phyloP scores from a whole-genome alignment of 106 monocot genomes.

The Ottelia alismoides region DNA sequence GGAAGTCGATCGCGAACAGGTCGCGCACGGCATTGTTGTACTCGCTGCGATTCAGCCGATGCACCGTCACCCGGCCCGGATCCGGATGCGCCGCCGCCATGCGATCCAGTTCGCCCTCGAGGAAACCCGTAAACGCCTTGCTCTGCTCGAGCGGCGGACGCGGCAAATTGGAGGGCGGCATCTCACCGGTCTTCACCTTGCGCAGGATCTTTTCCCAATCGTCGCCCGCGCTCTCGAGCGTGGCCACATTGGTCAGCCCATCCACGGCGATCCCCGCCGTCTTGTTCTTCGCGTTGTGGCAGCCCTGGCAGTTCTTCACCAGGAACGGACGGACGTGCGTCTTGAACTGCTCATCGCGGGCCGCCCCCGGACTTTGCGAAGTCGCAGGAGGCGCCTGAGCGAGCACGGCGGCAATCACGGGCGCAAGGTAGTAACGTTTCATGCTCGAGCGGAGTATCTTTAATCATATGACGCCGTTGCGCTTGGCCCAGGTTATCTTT shows the following conservation, averaged over 20 bases:
- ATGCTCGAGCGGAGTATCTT: too few relatives aligned
- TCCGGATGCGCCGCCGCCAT: not conserved
- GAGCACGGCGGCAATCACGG: not conserved
- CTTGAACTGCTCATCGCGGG: too few relatives aligned
- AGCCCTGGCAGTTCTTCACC: not conserved
- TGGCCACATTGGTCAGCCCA: not conserved
- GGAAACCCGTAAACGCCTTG: not conserved
- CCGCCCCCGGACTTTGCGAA: too few relatives aligned
- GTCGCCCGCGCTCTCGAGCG: not conserved
- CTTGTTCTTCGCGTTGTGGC: not conserved
- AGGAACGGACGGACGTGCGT: too few relatives aligned
- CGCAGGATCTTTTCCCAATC: not conserved
- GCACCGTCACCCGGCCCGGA: not conserved
- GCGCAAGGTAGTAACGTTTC: too few relatives aligned
- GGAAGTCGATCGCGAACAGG: not conserved
- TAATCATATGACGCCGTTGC: too few relatives aligned
- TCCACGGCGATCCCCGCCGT: not conserved
- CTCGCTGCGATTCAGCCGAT: not conserved
- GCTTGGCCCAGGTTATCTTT: too few relatives aligned
- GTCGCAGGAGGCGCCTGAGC: not conserved
- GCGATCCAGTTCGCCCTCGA: not conserved
- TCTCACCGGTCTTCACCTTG: not conserved
- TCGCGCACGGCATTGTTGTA: not conserved
- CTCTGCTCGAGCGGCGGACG: not conserved
- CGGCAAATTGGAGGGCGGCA: not conserved